Conservation (phyloP, 306 rosid species). For the Macrotyloma uniflorum region DNA sequence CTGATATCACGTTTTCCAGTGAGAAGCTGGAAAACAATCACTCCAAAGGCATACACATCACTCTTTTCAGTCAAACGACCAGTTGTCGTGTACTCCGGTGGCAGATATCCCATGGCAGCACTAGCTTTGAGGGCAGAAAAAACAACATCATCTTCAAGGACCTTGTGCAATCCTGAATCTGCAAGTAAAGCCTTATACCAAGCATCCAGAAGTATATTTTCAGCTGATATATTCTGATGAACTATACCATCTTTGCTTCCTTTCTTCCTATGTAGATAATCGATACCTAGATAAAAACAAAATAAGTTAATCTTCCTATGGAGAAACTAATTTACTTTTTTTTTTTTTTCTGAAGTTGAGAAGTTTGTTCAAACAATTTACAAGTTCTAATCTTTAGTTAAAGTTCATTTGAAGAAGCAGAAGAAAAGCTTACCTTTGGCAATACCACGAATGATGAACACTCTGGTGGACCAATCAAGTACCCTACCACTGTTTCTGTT, state of each 20-base stretch:
- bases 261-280: constrained; percentile 63
- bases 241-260: constrained; percentile 52
- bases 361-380: no score
- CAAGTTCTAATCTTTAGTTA: background rate
- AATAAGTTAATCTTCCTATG: background rate
- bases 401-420: background rate
- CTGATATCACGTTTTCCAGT: constrained; percentile 62
- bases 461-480: constrained; percentile 85
- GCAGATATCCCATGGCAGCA: constrained; percentile 89
- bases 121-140: constrained; percentile 79
- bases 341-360: no score
- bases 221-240: constrained; percentile 85
- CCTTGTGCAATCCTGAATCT: constrained; percentile 83
- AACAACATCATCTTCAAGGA: constrained; percentile 80
- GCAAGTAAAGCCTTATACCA: constrained; percentile 62
- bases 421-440: constrained; percentile 70
- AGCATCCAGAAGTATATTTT: constrained; percentile 67
- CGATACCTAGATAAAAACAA: constrained; percentile 61
- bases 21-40: constrained; percentile 76
- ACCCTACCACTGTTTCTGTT: constrained; percentile 43
- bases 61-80: constrained; percentile 80
- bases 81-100: constrained; percentile 74
- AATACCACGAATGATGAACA: constrained; percentile 70
- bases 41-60: constrained; percentile 83
- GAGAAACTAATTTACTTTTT: no score